Base-by-base conservation (phyloP, 1,139 yeast species). In the Lodderomyces beijingensis region DNA sequence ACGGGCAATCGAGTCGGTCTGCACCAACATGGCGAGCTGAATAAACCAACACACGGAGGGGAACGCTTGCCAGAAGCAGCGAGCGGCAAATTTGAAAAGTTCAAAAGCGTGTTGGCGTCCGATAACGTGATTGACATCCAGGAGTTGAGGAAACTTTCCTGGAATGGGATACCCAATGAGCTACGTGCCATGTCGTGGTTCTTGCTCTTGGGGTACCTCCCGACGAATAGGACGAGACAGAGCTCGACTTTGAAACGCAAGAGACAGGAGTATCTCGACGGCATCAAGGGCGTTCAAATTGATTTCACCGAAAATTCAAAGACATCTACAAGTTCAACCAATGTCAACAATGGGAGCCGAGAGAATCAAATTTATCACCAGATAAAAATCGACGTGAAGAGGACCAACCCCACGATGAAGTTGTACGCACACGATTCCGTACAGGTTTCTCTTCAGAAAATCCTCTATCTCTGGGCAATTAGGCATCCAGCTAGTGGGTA, bases 401-500 rank as follows among this genome's bases (percentile, higher is more conserved):
- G 99, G 50, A 91, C 99, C 0, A 87, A 88, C 47, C 98, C 97
- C 2, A 77, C 80, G 28, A 74, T 88, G 34, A 76, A 75, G 41
- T 65, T 91, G 24, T 91, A 91, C 51, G 69, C 81, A 9, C 75
- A 57, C 46, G 72, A 74, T 14, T 65, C 80, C 3, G 86, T 93
- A 0, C 97, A 91, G 49, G 62, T 78, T 37, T 73, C 94, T 10
- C 64, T 91, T 40, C 87, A 91, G 43, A 78, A 84, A 43, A 79
- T 93, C 12, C 61, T 91, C 32, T 93, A 87, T 49, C 65, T 91
- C 21, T 91, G 99, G 99, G 95, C 98, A 0, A 80, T 91, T 14
- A 74, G 98, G 41, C 98, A 93, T 52, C 98, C 99, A 1, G 96
- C 97, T 3, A 80, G 93, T 51, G 99, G 99, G 3, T 91, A 91